Conservation (phyloP, 2,329 filamentous ascomycete genomes). For the Aureobasidium lini region DNA sequence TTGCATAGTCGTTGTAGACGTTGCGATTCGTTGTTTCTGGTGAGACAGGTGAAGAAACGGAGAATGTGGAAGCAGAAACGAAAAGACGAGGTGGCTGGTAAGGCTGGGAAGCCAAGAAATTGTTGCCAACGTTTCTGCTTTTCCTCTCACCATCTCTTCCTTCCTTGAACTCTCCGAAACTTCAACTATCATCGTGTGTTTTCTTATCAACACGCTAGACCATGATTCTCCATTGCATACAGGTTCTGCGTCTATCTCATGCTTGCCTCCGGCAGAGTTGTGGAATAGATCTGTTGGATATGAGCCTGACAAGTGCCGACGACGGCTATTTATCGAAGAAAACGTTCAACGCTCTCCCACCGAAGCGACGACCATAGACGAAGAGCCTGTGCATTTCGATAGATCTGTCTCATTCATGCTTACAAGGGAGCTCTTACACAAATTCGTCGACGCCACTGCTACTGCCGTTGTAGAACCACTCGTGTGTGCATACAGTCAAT, state of each 20-base stretch:
- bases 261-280: too few relatives aligned
- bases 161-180: not conserved
- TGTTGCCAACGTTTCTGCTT: not conserved
- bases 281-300: not conserved
- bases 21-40: not conserved
- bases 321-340: not conserved
- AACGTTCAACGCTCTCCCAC: not conserved
- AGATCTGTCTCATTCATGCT: not conserved
- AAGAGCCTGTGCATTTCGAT: slow-evolving; percentile 7
- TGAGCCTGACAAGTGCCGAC: not conserved
- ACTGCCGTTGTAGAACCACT: not conserved
- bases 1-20: not conserved
- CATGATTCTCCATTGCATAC: too few relatives aligned
- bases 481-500: not conserved
- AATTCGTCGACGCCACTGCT: not conserved
- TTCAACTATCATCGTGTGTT: not conserved
- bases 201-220: not conserved
- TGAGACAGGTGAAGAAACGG: slow-evolving; percentile 3
- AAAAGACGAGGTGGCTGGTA: not conserved
- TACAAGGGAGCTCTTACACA: not conserved
- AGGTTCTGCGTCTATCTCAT: too few relatives aligned
- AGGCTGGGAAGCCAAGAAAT: not conserved
- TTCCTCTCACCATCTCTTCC: not conserved
- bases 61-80: not conserved
- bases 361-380: not conserved